phyloP scores from a whole-genome alignment of 2,329 filamentous ascomycete species.

The Chrysoporthe puriensis region DNA sequence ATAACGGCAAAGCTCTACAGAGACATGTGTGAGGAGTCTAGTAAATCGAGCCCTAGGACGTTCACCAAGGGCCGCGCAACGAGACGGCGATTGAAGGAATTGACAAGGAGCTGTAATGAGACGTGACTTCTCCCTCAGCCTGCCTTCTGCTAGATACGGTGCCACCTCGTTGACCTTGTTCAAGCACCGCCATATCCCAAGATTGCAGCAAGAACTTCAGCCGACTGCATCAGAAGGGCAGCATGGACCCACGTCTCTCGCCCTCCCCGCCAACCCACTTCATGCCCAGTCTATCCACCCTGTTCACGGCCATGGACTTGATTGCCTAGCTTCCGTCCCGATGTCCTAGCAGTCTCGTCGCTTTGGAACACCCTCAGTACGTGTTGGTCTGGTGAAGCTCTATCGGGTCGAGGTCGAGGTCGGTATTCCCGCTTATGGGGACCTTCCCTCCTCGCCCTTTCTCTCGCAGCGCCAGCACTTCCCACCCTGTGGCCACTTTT shows the following conservation, averaged over 20 bases:
- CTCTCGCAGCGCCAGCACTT: conserved; percentile 8
- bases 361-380: neutral
- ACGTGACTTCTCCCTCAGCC: neutral
- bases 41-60: neutral
- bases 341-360: neutral
- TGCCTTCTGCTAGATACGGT: neutral
- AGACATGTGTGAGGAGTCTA: neutral
- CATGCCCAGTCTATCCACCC: neutral
- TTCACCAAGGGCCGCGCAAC: neutral
- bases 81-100: neutral
- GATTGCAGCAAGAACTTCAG: neutral
- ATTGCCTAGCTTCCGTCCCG: neutral
- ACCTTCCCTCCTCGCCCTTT: neutral
- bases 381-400: neutral
- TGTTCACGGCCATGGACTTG: neutral
- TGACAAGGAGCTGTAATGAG: neutral
- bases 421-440: neutral
- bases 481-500: neutral
- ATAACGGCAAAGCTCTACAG: neutral
- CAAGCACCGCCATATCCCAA: neutral
- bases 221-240: neutral
- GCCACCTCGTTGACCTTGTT: neutral
- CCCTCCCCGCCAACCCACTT: neutral
- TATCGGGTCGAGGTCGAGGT: neutral
- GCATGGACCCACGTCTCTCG: no score